These are phyloP conservation scores for Beauveria sp. DNA, from an alignment of 2,329 filamentous ascomycete species.

Conservation along the genomic window DNA sequence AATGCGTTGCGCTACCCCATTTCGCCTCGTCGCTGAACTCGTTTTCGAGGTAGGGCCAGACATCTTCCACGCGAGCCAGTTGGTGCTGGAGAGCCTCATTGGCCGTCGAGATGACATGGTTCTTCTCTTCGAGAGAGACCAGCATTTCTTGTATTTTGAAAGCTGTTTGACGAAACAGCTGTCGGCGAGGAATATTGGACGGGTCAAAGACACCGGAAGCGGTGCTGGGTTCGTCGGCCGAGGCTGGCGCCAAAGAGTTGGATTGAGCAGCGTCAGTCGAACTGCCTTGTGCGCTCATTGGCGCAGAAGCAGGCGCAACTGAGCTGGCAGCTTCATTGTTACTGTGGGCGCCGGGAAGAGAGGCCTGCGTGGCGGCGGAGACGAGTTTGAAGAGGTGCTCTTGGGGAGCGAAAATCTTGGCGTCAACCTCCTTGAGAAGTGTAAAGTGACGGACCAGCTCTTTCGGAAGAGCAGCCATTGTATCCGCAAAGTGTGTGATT, in stretches of 20 bases:
- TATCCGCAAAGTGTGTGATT: slow-evolving; percentile 75
- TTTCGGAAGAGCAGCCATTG: slow-evolving; percentile 84
- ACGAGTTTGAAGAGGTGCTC: slow-evolving; percentile 73
- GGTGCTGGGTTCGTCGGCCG: slow-evolving; percentile 36
- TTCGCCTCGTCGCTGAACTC: slow-evolving; percentile 95
- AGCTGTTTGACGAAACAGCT: slow-evolving; percentile 71
- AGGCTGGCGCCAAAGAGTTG: slow-evolving; percentile 28
- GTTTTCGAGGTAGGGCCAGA: slow-evolving; percentile 76
- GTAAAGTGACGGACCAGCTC: slow-evolving; percentile 96
- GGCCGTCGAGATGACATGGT: slow-evolving; percentile 88
- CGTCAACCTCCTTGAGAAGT: slow-evolving; percentile 92
- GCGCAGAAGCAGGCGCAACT: slow-evolving; percentile 34
- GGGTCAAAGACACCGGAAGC: slow-evolving; percentile 41
- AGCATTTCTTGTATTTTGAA: slow-evolving; percentile 77
- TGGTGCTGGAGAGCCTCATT: slow-evolving; percentile 85
- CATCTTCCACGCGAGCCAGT: slow-evolving; percentile 73
- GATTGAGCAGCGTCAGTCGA: slow-evolving; percentile 31
- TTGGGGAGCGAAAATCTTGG: slow-evolving; percentile 86
- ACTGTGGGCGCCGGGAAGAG: slow-evolving; percentile 37
- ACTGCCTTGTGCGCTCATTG: slow-evolving; percentile 44
- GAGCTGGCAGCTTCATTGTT: slow-evolving; percentile 37
- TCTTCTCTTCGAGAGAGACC: slow-evolving; percentile 91
- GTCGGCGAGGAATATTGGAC: slow-evolving; percentile 57
- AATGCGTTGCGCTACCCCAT: slow-evolving; percentile 84
- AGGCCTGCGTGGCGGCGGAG: slow-evolving; percentile 50